phyloP scores from a whole-genome alignment of 345 rosid genomes.

The Pistacia integerrima region DNA sequence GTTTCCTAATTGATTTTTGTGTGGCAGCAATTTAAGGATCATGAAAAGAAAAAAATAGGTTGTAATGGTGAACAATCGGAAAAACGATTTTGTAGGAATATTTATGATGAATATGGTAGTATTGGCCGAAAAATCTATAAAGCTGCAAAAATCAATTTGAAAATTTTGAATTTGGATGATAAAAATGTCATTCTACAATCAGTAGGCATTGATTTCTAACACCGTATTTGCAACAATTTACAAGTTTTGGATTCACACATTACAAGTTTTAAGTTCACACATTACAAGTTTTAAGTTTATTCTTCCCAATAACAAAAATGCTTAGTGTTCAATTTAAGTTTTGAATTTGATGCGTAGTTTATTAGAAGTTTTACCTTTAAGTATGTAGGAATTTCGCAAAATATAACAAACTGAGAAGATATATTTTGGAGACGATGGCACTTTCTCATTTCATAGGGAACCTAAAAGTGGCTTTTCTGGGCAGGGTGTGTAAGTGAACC shows the following conservation, averaged over 20 bases:
- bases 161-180: neutral
- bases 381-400: neutral
- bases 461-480: too few relatives aligned
- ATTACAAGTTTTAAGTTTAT: neutral
- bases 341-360: neutral
- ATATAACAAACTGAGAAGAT: neutral
- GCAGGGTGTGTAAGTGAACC: too few relatives aligned
- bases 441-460: too few relatives aligned
- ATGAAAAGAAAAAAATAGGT: neutral
- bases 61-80: too few relatives aligned
- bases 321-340: too few relatives aligned
- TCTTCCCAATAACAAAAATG: too few relatives aligned
- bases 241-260: neutral
- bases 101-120: neutral
- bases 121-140: neutral
- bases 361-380: neutral
- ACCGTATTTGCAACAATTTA: too few relatives aligned
- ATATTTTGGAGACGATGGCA: too few relatives aligned
- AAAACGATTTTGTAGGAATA: neutral
- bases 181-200: neutral
- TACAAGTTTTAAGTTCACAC: neutral
- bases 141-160: too few relatives aligned
- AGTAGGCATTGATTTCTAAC: too few relatives aligned
- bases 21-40: neutral
- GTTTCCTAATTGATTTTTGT: neutral